Base-by-base conservation (phyloP, 2,329 filamentous ascomycete species). In the Alternaria triticimaculans region DNA sequence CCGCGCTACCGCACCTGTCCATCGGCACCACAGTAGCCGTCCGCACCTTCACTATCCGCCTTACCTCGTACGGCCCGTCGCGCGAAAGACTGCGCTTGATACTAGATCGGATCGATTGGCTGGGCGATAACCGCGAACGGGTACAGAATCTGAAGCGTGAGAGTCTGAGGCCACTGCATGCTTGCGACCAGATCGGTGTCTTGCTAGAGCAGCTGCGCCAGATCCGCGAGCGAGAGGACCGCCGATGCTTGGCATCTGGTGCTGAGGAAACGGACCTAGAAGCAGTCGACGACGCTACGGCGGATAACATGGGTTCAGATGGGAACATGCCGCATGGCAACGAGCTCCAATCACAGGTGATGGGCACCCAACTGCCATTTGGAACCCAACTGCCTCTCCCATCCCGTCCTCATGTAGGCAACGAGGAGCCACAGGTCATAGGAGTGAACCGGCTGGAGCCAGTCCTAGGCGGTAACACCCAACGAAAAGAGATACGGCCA, bases 11-110 rank as follows among this genome's bases (percentile, higher is more conserved):
- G n/a, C 57, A 21, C 18, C 30, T 60, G 6, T 8, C n/a, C 28
- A 41, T 59, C 15, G 53, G 65, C 37, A 54, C 56, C 11, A 48
- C 68, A 6, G 41, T 79, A n/a, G 51, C 62, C 10, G 60, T 77
- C 9, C 70, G 65, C 14, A 66, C 59, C 20, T 77, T 73, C 62
- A 72, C 70, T 0, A 60, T 79, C 25, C 68, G 65, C 20, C 69
- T 68, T 51, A 76, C 75, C 4, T 60, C 72, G 1, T 77, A 76
- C 67, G 76, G 76, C 3, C 74, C 72, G 10, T 69, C 69, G 2
- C 58, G 53, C 45, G 46, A 65, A 21, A 63, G 67, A 21, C 60
- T 78, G 9, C 57, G 21, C n/a, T 59, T 78, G n/a, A 55, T 74
- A 20, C 51, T 77, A 20, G 53, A 76, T 30, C 46, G 45, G 7